A percentile compares a stretch with the other conserved stretches of the same genome.
phyloP scores from a whole-genome alignment of 2,329 filamentous ascomycete genomes.

The Phialemonium atrogriseum region DNA sequence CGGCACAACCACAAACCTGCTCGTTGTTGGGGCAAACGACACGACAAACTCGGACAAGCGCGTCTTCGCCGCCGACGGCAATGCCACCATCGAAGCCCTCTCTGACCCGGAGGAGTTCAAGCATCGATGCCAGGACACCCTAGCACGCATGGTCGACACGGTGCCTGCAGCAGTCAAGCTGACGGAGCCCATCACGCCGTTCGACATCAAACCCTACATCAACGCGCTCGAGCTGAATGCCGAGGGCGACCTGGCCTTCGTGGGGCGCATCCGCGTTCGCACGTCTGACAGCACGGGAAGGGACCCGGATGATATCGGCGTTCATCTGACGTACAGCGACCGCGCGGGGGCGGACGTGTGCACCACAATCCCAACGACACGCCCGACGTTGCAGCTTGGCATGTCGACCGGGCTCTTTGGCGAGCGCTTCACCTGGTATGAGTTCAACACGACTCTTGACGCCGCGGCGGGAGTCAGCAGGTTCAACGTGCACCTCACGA shows the following conservation, averaged over 20 bases:
- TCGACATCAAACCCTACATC: constrained; percentile 24
- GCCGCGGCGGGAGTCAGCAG: constrained; percentile 19
- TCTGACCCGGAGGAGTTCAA: constrained; percentile 26
- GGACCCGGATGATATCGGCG: constrained; percentile 12
- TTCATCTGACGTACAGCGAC: constrained; percentile 14
- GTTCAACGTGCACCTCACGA: constrained; percentile 20
- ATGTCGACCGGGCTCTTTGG: constrained; percentile 13
- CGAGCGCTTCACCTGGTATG: constrained; percentile 20
- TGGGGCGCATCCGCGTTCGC: constrained; percentile 18
- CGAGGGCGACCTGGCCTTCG: constrained; percentile 15
- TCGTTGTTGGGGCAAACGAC: constrained; percentile 29
- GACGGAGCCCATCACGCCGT: constrained; percentile 17
- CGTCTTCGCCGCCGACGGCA: constrained; percentile 34
- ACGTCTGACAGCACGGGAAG: constrained; percentile 10
- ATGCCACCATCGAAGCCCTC: constrained; percentile 31
- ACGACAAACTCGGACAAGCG: constrained; percentile 31
- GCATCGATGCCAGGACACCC: constrained; percentile 19
- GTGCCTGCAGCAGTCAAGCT: constrained; percentile 21
- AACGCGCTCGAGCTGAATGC: constrained; percentile 15
- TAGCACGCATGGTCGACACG: constrained; percentile 26
- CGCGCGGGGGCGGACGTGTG: too few species aligned
- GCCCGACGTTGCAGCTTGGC: constrained; percentile 13
- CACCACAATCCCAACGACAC: too few species aligned
- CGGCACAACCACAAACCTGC: constrained; percentile 30
- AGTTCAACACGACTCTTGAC: constrained; percentile 18